A percentile compares a stretch with the other conserved stretches of the same genome.
Conservation (phyloP, 495 filamentous ascomycete genomes). For the Penicillium canariense region DNA sequence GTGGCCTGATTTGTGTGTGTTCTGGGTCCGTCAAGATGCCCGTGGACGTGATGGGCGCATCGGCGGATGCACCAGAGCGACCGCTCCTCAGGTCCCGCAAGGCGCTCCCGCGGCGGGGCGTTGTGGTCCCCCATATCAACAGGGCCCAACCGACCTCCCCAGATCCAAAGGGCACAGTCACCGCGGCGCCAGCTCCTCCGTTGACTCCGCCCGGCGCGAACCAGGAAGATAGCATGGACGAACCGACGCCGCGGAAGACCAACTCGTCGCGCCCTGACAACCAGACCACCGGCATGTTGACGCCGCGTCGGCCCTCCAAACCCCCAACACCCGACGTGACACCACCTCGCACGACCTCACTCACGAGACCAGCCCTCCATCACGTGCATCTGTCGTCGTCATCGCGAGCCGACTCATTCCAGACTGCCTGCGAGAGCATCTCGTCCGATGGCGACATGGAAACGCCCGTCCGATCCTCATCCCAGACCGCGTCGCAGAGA, state of each 20-base stretch:
- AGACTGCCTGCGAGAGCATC: constrained; percentile 64
- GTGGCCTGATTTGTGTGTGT: neutral
- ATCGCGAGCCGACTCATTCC: constrained; percentile 68
- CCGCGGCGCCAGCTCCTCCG: constrained; percentile 33
- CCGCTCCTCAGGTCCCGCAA: constrained; percentile 48
- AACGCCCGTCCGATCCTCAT: constrained; percentile 42
- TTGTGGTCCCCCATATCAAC: constrained; percentile 25
- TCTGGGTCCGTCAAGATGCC: constrained; percentile 30
- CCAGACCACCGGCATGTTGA: constrained; percentile 38
- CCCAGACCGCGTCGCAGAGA: constrained; percentile 25
- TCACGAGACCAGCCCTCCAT: constrained; percentile 43
- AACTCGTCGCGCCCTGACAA: constrained; percentile 24
- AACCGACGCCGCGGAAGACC: constrained; percentile 25
- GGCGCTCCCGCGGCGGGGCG: constrained; percentile 39
- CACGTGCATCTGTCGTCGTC: constrained; percentile 38
- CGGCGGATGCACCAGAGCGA: constrained; percentile 34
- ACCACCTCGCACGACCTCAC: constrained; percentile 54
- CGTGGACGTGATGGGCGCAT: constrained; percentile 31
- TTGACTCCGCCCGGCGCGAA: constrained; percentile 40
- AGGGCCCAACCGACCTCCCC: constrained; percentile 26
- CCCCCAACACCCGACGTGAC: constrained; percentile 74
- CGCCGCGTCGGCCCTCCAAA: constrained; percentile 61
- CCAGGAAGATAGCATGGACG: constrained; percentile 22
- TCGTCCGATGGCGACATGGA: constrained; percentile 63
- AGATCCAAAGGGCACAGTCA: constrained; percentile 25